These are phyloP conservation scores for Anaeromyces robustus DNA, from an alignment of 192 early-diverging fungal species.

Conservation along the genomic window DNA sequence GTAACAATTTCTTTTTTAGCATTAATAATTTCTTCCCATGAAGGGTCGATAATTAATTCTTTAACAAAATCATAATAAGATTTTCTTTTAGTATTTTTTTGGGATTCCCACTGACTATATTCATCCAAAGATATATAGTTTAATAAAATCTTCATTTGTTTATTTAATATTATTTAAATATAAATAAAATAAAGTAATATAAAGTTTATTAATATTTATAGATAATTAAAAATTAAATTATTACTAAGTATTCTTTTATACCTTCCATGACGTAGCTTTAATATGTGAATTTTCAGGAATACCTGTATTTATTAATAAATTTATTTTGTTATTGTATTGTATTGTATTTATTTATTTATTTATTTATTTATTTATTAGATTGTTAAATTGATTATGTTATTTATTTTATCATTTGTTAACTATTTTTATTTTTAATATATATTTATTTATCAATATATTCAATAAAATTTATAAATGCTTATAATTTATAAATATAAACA, in stretches of 20 bases:
- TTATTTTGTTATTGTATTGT: neutral
- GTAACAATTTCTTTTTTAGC: slow-evolving; percentile 2
- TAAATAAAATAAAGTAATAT: too few species aligned
- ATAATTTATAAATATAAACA: too few species aligned
- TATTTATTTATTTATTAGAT: too few species aligned
- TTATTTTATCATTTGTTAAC: neutral
- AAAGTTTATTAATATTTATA: too few species aligned
- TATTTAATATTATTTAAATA: too few species aligned
- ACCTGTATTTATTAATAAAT: slow-evolving; percentile 16
- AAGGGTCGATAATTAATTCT: slow-evolving; percentile 40
- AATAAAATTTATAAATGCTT: too few species aligned
- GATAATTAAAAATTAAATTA: too few species aligned
- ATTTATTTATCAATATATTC: too few species aligned
- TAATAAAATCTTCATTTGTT: slow-evolving; percentile 27
- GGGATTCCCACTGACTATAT: slow-evolving; percentile 26
- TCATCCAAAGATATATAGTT: slow-evolving; percentile 52
- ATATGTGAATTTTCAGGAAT: slow-evolving; percentile 53
- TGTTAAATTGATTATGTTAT: too few species aligned
- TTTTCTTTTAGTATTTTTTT: slow-evolving; percentile 23
- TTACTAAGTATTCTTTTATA: too few species aligned
- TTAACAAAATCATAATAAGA: slow-evolving; percentile 52
- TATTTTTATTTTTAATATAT: neutral
- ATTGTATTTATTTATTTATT: neutral
- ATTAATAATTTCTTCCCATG: slow-evolving; percentile 11
- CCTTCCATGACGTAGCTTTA: slow-evolving; percentile 41